Evolutionary conservation across 2,329 filamentous ascomycete genomes (phyloP).

Genomic region (Penicillium sp.): DNA sequence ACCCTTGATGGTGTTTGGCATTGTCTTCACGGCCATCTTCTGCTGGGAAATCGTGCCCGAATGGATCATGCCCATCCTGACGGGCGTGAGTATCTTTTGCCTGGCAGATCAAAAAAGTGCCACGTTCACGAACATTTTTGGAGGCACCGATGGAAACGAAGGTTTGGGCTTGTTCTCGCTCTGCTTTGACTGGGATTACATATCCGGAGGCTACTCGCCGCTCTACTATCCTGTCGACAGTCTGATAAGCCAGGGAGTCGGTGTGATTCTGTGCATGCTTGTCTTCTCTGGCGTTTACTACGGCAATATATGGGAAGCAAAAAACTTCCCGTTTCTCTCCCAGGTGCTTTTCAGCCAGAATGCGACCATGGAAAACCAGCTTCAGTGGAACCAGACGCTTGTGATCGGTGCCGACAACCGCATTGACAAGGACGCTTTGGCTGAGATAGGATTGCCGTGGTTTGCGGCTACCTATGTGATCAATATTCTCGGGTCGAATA

Average conservation of each 20-base stretch:
- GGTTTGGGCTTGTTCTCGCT: not conserved
- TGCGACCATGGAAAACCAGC: not conserved
- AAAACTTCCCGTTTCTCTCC: conserved; percentile 33
- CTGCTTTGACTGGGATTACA: not conserved
- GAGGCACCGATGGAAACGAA: not conserved
- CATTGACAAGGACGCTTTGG: not conserved
- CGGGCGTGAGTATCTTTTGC: not conserved
- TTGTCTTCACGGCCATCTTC: conserved; percentile 52
- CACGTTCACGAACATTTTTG: not conserved
- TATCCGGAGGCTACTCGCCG: not conserved
- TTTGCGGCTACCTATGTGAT: conserved; percentile 16
- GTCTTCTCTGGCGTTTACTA: not conserved
- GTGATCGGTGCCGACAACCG: not conserved
- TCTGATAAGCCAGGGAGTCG: not conserved
- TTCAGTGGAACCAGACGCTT: not conserved
- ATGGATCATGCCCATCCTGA: not conserved
- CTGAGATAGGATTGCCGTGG: not conserved
- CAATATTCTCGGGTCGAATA: conserved; percentile 54
- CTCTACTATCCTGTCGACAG: not conserved
- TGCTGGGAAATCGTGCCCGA: conserved; percentile 17
- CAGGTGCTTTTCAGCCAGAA: not conserved
- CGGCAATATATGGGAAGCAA: not conserved
- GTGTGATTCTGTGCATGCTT: not conserved
- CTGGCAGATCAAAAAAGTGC: not conserved
- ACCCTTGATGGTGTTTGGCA: conserved; percentile 48